Evolutionary conservation across 176 grass and related monocot species (phyloP).

Genomic region (Zoysia japonica): DNA sequence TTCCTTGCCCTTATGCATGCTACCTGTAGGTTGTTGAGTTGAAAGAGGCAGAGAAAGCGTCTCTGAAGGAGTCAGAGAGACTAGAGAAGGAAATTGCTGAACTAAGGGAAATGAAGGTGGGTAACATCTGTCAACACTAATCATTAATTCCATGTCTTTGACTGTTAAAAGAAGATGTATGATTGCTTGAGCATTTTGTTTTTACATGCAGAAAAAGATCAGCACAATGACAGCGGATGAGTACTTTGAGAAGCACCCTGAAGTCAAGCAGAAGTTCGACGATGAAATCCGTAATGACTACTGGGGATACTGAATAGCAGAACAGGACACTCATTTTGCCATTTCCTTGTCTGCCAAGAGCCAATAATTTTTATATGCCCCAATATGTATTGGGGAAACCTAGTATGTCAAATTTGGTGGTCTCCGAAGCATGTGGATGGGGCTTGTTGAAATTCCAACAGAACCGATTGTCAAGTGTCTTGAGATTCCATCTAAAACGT

Average conservation of each 20-base stretch:
- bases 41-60: constrained; percentile 74
- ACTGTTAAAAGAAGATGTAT: too few relatives aligned
- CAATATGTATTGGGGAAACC: neutral
- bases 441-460: constrained; percentile 1
- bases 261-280: constrained; percentile 86
- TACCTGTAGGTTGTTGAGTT: constrained; percentile 55
- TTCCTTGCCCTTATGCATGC: neutral
- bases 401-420: neutral
- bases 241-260: constrained; percentile 90
- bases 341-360: neutral
- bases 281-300: constrained; percentile 84
- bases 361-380: constrained; percentile 36
- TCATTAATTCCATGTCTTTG: too few relatives aligned
- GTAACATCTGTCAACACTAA: neutral
- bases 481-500: too few relatives aligned
- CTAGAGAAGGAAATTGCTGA: constrained; percentile 93
- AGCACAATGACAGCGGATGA: constrained; percentile 90
- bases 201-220: constrained; percentile 67
- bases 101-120: constrained; percentile 82
- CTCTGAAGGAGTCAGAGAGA: constrained; percentile 62
- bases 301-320: constrained; percentile 63
- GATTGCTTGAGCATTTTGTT: constrained; percentile 2
- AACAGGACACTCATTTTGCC: neutral
- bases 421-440: neutral
- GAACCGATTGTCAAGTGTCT: neutral